A percentile compares a stretch with the other conserved stretches of the same genome.
Conservation (phyloP, 2,329 filamentous ascomycete species). For the Phialocephala subalpina region DNA sequence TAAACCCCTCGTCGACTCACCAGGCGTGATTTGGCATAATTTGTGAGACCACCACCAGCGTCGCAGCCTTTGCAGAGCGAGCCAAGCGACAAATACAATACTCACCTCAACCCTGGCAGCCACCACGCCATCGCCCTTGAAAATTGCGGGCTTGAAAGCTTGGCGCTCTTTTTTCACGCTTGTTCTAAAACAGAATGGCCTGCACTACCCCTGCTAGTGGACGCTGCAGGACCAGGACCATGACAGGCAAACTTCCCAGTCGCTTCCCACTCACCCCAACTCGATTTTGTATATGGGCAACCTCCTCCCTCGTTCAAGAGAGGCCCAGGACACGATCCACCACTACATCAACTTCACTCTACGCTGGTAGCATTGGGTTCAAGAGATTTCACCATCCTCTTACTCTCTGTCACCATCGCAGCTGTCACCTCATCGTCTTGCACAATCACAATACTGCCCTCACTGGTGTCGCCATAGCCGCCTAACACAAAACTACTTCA, state of each 20-base stretch:
- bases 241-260: conserved; percentile 30
- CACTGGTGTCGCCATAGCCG: conserved; percentile 25
- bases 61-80: not conserved
- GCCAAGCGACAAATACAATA: not conserved
- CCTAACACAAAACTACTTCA: conserved; percentile 30
- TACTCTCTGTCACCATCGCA: conserved; percentile 22
- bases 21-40: not conserved
- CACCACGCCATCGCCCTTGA: conserved; percentile 7
- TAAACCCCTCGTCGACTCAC: not conserved
- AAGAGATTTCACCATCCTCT: conserved; percentile 28
- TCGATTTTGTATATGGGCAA: conserved; percentile 34
- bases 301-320: conserved; percentile 24
- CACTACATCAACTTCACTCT: conserved; percentile 13
- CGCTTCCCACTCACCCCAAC: conserved; percentile 19
- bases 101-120: not conserved
- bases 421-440: conserved; percentile 26
- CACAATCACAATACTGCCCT: conserved; percentile 26
- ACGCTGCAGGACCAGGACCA: conserved; percentile 31
- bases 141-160: conserved; percentile 9
- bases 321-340: conserved; percentile 16
- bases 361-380: conserved; percentile 12
- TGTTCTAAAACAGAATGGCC: conserved; percentile 14
- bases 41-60: not conserved
- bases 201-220: conserved; percentile 25
- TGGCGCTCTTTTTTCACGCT: conserved; percentile 6